Percentiles rank a stretch among this genome's conserved stretches.
Evolutionary conservation across 805 yeast species (phyloP).

Genomic region (Hanseniaspora jakobsenii): DNA sequence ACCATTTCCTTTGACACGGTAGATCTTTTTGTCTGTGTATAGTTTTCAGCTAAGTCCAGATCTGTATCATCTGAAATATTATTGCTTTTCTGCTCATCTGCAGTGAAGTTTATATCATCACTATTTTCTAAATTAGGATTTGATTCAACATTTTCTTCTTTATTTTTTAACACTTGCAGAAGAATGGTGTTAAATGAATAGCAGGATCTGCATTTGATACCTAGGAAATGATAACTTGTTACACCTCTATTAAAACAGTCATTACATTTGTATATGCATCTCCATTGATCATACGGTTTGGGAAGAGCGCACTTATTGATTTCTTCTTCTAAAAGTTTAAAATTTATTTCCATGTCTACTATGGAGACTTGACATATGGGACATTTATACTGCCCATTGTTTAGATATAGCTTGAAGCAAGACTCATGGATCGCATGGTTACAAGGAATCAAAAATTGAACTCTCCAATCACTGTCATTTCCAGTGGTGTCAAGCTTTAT

Average conservation of each 20-base stretch:
- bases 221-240: constrained; percentile 68
- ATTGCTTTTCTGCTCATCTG: constrained; percentile 22
- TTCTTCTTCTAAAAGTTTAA: constrained; percentile 75
- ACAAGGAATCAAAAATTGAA: constrained; percentile 34
- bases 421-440: constrained; percentile 87
- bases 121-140: too few relatives aligned
- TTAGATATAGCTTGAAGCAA: constrained; percentile 72
- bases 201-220: constrained; percentile 79
- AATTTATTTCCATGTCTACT: constrained; percentile 77
- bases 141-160: constrained; percentile 30
- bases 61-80: constrained; percentile 17
- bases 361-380: constrained; percentile 82
- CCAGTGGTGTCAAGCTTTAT: neutral
- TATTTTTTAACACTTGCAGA: constrained; percentile 45
- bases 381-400: constrained; percentile 67
- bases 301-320: constrained; percentile 68
- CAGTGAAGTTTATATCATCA: constrained; percentile 5
- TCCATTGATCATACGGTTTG: constrained; percentile 64
- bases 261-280: constrained; percentile 62
- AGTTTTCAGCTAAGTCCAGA: constrained; percentile 15
- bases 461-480: constrained; percentile 6
- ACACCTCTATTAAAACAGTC: constrained; percentile 79
- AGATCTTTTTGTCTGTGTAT: constrained; percentile 4
- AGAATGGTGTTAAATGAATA: constrained; percentile 78
- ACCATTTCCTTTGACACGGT: constrained; percentile 12